A percentile compares a stretch with the other conserved stretches of the same genome.
These are phyloP conservation scores for Niveomyces coronatus DNA, from an alignment of 2,329 filamentous ascomycete species.

Conservation along the genomic window DNA sequence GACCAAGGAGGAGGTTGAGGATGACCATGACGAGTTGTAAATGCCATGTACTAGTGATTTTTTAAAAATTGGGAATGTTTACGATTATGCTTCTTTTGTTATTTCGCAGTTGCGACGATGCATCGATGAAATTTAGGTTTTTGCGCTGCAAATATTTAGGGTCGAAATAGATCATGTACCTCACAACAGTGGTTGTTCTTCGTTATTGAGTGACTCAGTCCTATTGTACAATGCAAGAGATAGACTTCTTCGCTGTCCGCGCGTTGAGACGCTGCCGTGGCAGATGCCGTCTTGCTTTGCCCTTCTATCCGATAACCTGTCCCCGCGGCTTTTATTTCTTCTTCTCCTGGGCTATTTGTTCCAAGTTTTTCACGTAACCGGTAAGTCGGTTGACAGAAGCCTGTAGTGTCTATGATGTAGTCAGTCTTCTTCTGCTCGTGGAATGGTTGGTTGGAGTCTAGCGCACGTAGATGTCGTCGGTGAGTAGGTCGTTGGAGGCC, in stretches of 20 bases:
- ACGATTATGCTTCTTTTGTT: constrained; percentile 19
- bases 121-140: constrained; percentile 8
- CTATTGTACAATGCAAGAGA: neutral
- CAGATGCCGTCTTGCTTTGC: no score
- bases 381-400: constrained; percentile 77
- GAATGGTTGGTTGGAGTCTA: constrained; percentile 20
- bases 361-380: constrained; percentile 70
- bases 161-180: constrained; percentile 9
- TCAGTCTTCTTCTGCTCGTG: neutral
- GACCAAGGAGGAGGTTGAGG: constrained; percentile 35
- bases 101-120: constrained; percentile 2
- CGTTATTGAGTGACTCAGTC: neutral
- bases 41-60: constrained; percentile 21
- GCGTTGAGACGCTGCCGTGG: no score
- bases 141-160: constrained; percentile 6
- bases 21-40: constrained; percentile 68
- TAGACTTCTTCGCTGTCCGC: no score
- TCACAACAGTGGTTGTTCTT: neutral
- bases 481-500: constrained; percentile 83
- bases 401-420: constrained; percentile 60
- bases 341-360: constrained; percentile 68
- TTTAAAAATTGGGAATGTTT: constrained; percentile 9
- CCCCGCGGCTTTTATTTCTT: constrained; percentile 47
- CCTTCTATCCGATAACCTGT: no score
- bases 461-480: constrained; percentile 92